Evolutionary conservation across 192 early-diverging fungal species (phyloP), one percentile per base, ranked within the genome.

Genomic region (Entomortierella beljakovae): DNA sequence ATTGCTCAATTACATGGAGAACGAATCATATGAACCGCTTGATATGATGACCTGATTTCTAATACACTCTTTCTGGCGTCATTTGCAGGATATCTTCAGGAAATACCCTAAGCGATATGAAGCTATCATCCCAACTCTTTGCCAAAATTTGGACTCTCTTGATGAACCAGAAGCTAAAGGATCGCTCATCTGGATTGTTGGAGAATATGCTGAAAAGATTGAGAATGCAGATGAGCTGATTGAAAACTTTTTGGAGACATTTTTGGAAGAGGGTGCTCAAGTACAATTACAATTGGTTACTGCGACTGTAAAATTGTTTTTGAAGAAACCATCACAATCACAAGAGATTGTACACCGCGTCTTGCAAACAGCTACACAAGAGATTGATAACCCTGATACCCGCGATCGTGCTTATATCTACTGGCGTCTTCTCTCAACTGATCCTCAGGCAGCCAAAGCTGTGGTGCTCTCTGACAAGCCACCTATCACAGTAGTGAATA

Each of bases 341-440:
- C 94, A 98, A 83, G 90, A 92, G 16, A 83, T 97, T 62, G 96
- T 99, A n/a, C 94, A 97, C 29, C 80, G 88, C 38, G 88, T 96
- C 16, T 85, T 99, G 49, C 93, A 97, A 79, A 90, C 88, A 15
- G 94, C 96, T 2, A 96, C 98, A 1, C 89, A 93, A 59, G 92
- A 91, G 61, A 92, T 90, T 65, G 94, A 98, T 64, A 97, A 97
- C 77, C 95, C 97, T 6, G 98, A 99, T 75, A 92, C 98, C 29
- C 88, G 98, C 33, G 98, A 99, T 72, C 89, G 98, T 15, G 97
- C 96, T 3, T 99, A 96, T 75, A 86, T 99, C 40, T 99, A 99
- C 85, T 99, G 98, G 98, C 87, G 98, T 55, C 83, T 99, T 62
- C 84, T 99, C 3, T 96, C 95, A 6, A 93, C 95, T n/a, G 93